Base-by-base conservation (phyloP, 108 stramenopile genomes). In the Skeletonema menzelii region DNA sequence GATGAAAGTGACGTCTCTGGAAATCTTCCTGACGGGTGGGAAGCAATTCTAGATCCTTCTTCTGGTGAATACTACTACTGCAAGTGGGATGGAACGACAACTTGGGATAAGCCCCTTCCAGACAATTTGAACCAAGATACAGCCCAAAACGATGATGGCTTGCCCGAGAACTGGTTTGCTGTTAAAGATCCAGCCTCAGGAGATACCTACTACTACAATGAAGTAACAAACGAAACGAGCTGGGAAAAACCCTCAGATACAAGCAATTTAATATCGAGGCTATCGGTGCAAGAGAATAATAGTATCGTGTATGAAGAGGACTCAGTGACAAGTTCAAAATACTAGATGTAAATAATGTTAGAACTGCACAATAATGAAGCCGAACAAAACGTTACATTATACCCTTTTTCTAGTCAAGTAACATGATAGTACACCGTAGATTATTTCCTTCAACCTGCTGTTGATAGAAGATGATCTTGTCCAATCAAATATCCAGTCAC, bases 31-130 rank as follows among this genome's bases (percentile, higher is more conserved):
- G 63, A 67, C 30, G 86, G 86, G 13, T 94, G 93, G 93, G 73
- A 87, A n/a, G 91, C 82, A 13, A 42, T 88, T 20, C 83, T 83
- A 24, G 93, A 94, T 53, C 93, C 93, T 0, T 53, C 73, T 5
- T 82, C 80, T 67, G 91, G 93, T 0, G 73, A 60, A 28, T 75
- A 75, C 5, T 95, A 92, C 84, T 95, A 92, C 67, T 85, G 85
- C n/a, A 95, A 95, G 63, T 87, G 88, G 73, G 91, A 91, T 31
- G 88, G 87, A 19, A 90, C 86, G 65, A 85, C 84, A 10, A 87
- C 85, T 10, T 95, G 94, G 94, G 94, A 95, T 8, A 55, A 63
- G 27, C 94, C 94, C 3, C 38, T 67, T 26, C 19, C 46, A 19
- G 46, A 47, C 19, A 17, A 63, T 49, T 11, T 19, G 53, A 55